Conservation (phyloP, 495 filamentous ascomycete genomes). For the Mytilinidion resinicola region DNA sequence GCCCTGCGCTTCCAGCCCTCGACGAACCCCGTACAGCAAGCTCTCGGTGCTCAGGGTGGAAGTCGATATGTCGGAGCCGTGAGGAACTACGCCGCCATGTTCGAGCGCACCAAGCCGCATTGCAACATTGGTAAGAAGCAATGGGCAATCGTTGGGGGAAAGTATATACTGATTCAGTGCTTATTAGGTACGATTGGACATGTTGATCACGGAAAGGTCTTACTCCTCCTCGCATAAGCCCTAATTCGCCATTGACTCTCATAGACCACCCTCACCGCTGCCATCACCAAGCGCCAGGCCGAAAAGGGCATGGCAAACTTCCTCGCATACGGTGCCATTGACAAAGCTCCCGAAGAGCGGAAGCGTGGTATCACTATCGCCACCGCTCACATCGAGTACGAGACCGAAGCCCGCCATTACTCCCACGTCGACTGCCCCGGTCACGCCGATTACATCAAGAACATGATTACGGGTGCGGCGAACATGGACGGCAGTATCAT, state of each 20-base stretch:
- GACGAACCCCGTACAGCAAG: slow-evolving; percentile 45
- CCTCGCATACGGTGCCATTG: slow-evolving; percentile 94
- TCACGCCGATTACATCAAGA: slow-evolving; percentile 99
- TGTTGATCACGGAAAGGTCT: slow-evolving; percentile 98
- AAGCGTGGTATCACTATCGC: slow-evolving; percentile 99
- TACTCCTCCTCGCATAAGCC: not conserved
- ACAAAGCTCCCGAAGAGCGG: slow-evolving; percentile 97
- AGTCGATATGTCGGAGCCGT: slow-evolving; percentile 61
- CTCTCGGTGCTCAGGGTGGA: slow-evolving; percentile 47
- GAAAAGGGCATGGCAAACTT: slow-evolving; percentile 88
- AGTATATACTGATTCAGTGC: not conserved
- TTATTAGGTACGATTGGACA: slow-evolving; percentile 87
- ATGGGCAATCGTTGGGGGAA: slow-evolving; percentile 10
- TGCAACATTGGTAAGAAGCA: slow-evolving; percentile 80
- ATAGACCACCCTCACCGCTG: slow-evolving; percentile 93
- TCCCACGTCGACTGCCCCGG: slow-evolving; percentile 99
- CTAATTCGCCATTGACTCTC: slow-evolving; percentile 7
- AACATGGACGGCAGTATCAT: slow-evolving; percentile 98
- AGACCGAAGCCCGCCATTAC: slow-evolving; percentile 87
- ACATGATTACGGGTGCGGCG: slow-evolving; percentile 98
- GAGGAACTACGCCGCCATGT: slow-evolving; percentile 63
- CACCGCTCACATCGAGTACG: slow-evolving; percentile 95
- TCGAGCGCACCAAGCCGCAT: slow-evolving; percentile 89
- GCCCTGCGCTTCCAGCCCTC: slow-evolving; percentile 28
- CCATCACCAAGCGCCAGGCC: slow-evolving; percentile 95